Conservation (phyloP, 1,284 basidiomycete genomes). For the Phylloporus sp. region DNA sequence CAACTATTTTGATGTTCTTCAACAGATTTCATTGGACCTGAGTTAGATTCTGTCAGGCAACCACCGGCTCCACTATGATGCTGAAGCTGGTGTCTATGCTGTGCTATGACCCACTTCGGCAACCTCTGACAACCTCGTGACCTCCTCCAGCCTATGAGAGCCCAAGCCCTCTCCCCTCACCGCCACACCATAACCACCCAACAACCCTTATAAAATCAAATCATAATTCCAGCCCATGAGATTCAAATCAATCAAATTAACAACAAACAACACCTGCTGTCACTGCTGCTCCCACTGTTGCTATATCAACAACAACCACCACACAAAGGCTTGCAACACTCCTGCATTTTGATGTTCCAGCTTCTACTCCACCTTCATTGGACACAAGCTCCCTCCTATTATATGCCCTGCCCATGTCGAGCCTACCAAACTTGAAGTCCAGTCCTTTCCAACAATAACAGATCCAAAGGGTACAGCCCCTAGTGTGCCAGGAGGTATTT, state of each 20-base stretch:
- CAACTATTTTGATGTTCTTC: constrained; percentile 61
- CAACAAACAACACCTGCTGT: neutral
- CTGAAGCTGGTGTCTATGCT: too few relatives aligned
- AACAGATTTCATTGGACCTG: constrained; percentile 47
- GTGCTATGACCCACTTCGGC: too few relatives aligned
- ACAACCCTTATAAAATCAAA: too few relatives aligned
- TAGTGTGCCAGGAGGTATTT: constrained; percentile 23
- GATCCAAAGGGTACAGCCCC: constrained; percentile 5
- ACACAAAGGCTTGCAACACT: neutral
- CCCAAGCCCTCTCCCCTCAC: too few relatives aligned
- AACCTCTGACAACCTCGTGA: too few relatives aligned
- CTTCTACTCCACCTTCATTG: constrained; percentile 1
- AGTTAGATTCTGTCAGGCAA: neutral
- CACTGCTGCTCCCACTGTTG: neutral
- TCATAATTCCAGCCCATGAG: too few relatives aligned
- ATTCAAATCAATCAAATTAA: constrained; percentile 21
- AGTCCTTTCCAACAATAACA: constrained; percentile 14
- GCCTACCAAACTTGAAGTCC: neutral
- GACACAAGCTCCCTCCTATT: constrained; percentile 9
- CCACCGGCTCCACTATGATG: too few relatives aligned
- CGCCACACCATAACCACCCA: too few relatives aligned
- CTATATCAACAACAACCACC: neutral
- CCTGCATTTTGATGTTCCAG: neutral
- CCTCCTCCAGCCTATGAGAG: too few relatives aligned
- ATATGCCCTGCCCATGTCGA: constrained; percentile 15